These are phyloP conservation scores for Viola pubescens DNA, from an alignment of 441 rosid species.

Conservation along the genomic window DNA sequence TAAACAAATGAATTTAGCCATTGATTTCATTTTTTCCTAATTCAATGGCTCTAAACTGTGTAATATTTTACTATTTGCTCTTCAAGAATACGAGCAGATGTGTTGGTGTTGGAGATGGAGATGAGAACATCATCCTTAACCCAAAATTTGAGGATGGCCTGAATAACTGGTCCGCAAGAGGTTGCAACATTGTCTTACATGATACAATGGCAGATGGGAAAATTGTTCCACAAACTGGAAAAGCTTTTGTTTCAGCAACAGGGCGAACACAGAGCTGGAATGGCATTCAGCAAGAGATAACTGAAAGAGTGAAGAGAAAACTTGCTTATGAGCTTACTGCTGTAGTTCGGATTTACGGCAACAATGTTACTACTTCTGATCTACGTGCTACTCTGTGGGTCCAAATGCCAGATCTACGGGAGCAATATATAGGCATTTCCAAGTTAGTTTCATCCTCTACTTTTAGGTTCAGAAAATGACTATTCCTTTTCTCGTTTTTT, in stretches of 20 bases:
- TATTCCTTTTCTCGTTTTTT: background rate
- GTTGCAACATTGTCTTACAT: constrained; percentile 55
- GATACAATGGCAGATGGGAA: constrained; percentile 70
- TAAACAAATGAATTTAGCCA: background rate
- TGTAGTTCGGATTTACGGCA: constrained; percentile 61
- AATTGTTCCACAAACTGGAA: constrained; percentile 56
- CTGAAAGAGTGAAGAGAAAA: constrained; percentile 61
- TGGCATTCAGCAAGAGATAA: constrained; percentile 87
- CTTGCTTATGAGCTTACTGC: constrained; percentile 62
- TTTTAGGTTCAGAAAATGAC: constrained; percentile 6
- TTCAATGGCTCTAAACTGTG: background rate
- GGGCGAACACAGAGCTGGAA: constrained; percentile 84
- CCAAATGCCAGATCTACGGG: constrained; percentile 56
- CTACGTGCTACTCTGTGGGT: constrained; percentile 73
- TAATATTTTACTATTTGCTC: constrained; percentile 6
- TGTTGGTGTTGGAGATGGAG: constrained; percentile 26
- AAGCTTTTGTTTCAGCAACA: constrained; percentile 66
- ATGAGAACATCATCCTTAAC: constrained; percentile 58
- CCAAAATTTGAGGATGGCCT: constrained; percentile 74
- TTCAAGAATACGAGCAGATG: constrained; percentile 26
- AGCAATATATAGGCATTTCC: constrained; percentile 61
- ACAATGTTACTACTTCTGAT: constrained; percentile 43
- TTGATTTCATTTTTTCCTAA: background rate
- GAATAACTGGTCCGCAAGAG: constrained; percentile 84
- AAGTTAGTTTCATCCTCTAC: constrained; percentile 38